Evolutionary conservation across 345 rosid species (phyloP), one percentile per base, ranked within the genome.

Genomic region (Microcos paniculata): DNA sequence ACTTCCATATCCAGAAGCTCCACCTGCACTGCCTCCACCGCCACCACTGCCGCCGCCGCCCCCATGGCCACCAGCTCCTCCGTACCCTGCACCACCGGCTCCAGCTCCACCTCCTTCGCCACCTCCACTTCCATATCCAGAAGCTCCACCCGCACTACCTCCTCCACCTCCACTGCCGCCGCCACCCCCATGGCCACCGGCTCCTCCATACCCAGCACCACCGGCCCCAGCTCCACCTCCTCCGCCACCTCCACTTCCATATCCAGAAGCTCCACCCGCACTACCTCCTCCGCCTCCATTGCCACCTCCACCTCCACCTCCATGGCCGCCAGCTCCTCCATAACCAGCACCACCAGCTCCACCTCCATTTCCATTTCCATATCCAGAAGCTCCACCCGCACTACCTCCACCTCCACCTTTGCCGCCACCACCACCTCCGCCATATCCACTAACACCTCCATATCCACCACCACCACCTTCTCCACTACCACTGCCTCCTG

Each of bases 381-480:
- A 58, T 18, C 85, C 89, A 4, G 18, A 6, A 18, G 73, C 80
- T 8, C 68, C 80, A 7, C 88, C 90, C 0, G 19, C 59, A 4
- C 83, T 43, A 51, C 46, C 31, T 26, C 23, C 51, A 72, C 19
- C 75, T 6, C 75, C 62, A 35, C 64, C 76, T 14, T 35, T 82
- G 51, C 63, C 75, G 1, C 3, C 16, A 14, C 58, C 8, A 28
- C 67, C 67, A 10, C 67, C 67, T 10, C 63, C 74, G 1, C 75
- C 82, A 0, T 62, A 64, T 19, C 72, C 83, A 13, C 49, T 31
- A 2, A 82, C 85, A 55, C 72, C 70, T 0, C 83, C 87, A 4
- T 73, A 43, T 21, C 86, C 55, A 15, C 12, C 61, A 24, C 83
- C 91, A 8, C 78, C 82, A 12, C 86, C 87, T 0, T 55, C 77